phyloP scores from a whole-genome alignment of 352 stramenopile species.

The Albugo laibachii region DNA sequence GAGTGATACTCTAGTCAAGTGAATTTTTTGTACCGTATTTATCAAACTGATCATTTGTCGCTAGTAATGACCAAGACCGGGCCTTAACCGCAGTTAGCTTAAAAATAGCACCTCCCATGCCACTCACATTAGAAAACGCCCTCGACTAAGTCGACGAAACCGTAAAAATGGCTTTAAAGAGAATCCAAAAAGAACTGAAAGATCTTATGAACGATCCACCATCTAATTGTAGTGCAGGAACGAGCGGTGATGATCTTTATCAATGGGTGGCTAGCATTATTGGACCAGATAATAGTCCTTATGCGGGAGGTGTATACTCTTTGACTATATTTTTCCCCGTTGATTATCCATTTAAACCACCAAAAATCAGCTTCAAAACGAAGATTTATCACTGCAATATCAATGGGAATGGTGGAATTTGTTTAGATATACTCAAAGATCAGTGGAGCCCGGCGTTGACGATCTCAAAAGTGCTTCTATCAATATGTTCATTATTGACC shows the following conservation, averaged over 20 bases:
- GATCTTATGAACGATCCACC: slow-evolving; percentile 90
- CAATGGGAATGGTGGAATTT: slow-evolving; percentile 98
- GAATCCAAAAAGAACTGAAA: slow-evolving; percentile 92
- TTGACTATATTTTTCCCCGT: slow-evolving; percentile 98
- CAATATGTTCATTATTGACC: slow-evolving; percentile 98
- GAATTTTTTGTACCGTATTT: too few relatives aligned
- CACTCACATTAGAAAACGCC: too few relatives aligned
- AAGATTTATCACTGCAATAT: slow-evolving; percentile 99
- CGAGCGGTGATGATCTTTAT: slow-evolving; percentile 96
- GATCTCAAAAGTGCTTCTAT: slow-evolving; percentile 98
- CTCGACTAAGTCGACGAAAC: too few relatives aligned
- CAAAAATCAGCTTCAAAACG: slow-evolving; percentile 98
- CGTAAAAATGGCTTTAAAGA: slow-evolving; percentile 77
- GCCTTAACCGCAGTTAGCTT: too few relatives aligned
- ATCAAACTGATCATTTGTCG: too few relatives aligned
- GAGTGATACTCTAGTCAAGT: too few relatives aligned
- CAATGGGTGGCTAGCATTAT: slow-evolving; percentile 96
- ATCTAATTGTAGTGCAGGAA: slow-evolving; percentile 95
- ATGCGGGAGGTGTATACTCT: slow-evolving; percentile 96
- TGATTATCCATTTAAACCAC: slow-evolving; percentile 99
- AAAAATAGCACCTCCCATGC: too few relatives aligned
- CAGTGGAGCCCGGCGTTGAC: slow-evolving; percentile 98
- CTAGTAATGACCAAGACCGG: too few relatives aligned
- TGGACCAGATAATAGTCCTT: slow-evolving; percentile 95
- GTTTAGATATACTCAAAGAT: slow-evolving; percentile 99